A percentile compares a stretch with the other conserved stretches of the same genome.
Conservation (phyloP, 331 rosid species). For the Rosa hybrid region DNA sequence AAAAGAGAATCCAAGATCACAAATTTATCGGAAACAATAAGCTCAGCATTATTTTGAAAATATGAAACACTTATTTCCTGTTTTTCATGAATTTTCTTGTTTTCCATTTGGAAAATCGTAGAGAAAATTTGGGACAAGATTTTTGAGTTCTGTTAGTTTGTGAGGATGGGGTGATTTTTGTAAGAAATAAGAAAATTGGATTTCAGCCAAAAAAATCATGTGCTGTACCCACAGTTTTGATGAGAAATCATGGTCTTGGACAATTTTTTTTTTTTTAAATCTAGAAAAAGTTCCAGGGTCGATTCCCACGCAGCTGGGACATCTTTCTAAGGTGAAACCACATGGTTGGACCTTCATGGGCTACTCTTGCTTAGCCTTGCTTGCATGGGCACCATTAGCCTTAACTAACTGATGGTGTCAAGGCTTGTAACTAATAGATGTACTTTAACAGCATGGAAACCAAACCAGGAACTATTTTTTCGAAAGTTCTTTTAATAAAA, state of each 20-base stretch:
- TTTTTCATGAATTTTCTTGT: neutral
- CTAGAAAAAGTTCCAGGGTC: no score
- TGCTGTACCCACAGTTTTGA: neutral
- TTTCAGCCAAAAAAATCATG: neutral
- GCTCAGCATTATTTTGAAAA: neutral
- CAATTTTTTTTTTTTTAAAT: no score
- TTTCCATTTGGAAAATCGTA: neutral
- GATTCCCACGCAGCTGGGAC: no score
- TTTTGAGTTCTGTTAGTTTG: neutral
- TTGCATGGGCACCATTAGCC: no score
- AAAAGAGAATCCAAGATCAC: neutral
- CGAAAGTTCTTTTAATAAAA: no score
- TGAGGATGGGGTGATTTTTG: neutral
- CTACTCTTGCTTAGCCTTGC: no score
- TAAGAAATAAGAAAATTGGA: neutral
- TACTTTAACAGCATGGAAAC: no score
- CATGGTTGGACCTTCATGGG: no score
- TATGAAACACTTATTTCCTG: neutral
- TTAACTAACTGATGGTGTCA: no score
- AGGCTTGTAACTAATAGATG: no score
- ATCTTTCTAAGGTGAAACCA: no score
- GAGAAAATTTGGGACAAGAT: neutral
- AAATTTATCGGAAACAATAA: neutral
- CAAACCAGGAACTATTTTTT: no score
- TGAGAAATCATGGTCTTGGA: neutral